Base-by-base conservation (phyloP, 352 stramenopile genomes). In the Blastocystis sp. region DNA sequence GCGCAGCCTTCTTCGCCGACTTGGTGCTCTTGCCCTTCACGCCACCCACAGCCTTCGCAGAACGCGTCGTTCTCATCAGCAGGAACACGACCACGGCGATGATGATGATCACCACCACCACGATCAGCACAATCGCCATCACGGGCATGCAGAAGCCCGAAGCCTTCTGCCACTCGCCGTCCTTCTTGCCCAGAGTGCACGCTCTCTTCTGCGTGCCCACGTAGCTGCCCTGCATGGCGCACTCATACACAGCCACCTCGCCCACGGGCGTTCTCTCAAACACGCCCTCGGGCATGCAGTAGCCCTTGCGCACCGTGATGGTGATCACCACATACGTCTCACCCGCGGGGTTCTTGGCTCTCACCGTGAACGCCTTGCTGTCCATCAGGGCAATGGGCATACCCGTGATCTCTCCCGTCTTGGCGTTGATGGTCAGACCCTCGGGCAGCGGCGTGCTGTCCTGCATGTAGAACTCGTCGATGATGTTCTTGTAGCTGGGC, bases 81-180 rank as follows among this genome's bases (percentile, higher is more conserved):
- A 64, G n/a, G 5, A 34, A 17, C 7, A 84, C 21, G 28, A 84
- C n/a, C n/a, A 43, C 61, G 2, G 45, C 14, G 3, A 84, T 40
- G 4, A 67, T 7, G 17, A 84, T 52, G 2, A 84, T 38, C n/a
- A 45, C 74, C 9, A 84, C 38, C 21, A 84, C 2, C 2, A 67
- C 52, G n/a, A 84, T 2, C 2, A 84, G 48, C 38, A 67, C 61
- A 23, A 84, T 65, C 19, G 23, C 21, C 2, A 52, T 21, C 1
- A 84, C 34, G 2, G 74, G 45, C 0, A 84, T 28, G 60, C 74
- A 84, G 28, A 69, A 21, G 23, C 74, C 74, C 1, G 1, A 69
- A 4, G n/a, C 19, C 53, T 66, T 52, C n/a, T 62, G 7, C 74
- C 74, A 84, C 1, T 69, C 74, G 9, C 74, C 74, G 45, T 64